Base-by-base conservation (phyloP, 2,329 filamentous ascomycete species). In the Stagonosporopsis tanaceti region DNA sequence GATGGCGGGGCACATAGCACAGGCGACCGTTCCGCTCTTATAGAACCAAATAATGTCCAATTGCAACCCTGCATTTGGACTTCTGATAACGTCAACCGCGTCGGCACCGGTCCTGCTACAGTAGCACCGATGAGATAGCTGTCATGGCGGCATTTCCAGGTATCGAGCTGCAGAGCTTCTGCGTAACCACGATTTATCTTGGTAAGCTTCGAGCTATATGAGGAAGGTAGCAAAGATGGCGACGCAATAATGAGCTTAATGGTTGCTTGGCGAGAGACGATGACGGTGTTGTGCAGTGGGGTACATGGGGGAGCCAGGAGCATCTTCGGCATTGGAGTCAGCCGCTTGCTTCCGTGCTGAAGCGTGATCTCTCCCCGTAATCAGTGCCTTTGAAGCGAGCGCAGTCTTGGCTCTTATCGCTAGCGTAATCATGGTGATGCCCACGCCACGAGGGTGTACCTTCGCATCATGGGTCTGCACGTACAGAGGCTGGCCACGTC, bases 181-280 rank as follows among this genome's bases (percentile, higher is more conserved):
- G 61, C 48, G 48, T 54, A 53, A 53, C 27, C 27, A 46, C 47
- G 40, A 30, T 53, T 45, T 57, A 40, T 54, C 50, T 52, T 41
- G 47, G 63, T 48, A 64, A 66, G 47, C 62, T 54, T 63, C 63
- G 66, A 63, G 61, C 73, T 69, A 52, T 32, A 64, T 66, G 47
- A 20, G 72, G 73, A 67, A 76, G 73, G 72, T 74, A 57, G 54
- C n/a, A 57, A 48, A 54, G 64, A 57, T 59, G 57, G 38, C 32
- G 46, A 47, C 47, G 63, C 59, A 63, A 60, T 20, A 60, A 63
- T 53, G 53, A 63, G 37, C 15, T 44, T 57, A 42, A 48, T 48
- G 38, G 48, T 60, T 42, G 41, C 69, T 72, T 71, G 67, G 70
- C 69, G 50, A 60, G 15, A 41, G 53, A 51, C 42, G 25, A 71